phyloP scores from a whole-genome alignment of 2,329 filamentous ascomycete genomes.

The Beauveria rudraprayagi region DNA sequence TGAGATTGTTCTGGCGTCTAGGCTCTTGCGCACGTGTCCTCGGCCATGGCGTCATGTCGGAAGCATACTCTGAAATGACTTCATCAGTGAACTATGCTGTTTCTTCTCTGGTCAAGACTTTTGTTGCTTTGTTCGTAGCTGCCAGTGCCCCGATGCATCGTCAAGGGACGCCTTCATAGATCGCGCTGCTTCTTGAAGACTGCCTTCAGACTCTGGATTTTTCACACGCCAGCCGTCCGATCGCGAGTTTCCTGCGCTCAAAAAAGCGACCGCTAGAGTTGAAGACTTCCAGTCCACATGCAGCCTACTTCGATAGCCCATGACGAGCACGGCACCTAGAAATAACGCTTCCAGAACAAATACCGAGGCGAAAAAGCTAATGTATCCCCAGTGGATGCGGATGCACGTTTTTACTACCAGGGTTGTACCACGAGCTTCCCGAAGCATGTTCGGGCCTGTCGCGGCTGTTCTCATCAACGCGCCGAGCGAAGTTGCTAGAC shows the following conservation, averaged over 20 bases:
- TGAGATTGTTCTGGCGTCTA: constrained; percentile 40
- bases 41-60: constrained; percentile 18
- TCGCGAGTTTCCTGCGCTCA: not conserved
- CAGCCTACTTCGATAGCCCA: not conserved
- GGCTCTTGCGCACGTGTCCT: constrained; percentile 17
- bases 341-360: not conserved
- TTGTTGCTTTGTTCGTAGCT: not conserved
- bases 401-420: not conserved
- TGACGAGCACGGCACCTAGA: not conserved
- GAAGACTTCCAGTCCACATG: constrained; percentile 6
- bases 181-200: not conserved
- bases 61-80: constrained; percentile 15
- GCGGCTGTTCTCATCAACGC: not conserved
- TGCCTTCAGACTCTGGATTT: not conserved
- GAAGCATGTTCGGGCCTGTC: not conserved
- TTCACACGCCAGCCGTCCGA: not conserved
- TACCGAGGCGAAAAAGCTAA: not conserved
- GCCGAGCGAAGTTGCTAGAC: not conserved
- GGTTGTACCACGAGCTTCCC: not conserved
- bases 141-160: not conserved
- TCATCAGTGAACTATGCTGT: not conserved
- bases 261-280: not conserved
- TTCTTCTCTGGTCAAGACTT: not conserved
- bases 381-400: not conserved
- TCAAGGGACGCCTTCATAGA: not conserved